Conservation (phyloP, 2,329 filamentous ascomycete genomes). For the Scopulariopsis brevicaulis region DNA sequence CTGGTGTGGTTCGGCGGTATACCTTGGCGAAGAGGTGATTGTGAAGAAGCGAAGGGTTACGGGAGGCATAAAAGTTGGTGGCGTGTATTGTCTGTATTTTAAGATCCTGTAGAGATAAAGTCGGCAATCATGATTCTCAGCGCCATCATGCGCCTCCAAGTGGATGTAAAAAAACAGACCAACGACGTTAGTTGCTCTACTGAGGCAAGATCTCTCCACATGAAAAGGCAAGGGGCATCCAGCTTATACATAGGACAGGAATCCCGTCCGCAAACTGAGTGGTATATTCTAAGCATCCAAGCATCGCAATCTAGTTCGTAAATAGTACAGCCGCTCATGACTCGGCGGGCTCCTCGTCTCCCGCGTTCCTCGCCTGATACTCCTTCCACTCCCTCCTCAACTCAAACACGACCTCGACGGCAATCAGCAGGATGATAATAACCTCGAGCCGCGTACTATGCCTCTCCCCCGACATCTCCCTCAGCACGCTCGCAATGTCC, state of each 20-base stretch:
- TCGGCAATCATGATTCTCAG: not conserved
- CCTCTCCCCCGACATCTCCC: slow-evolving; percentile 82
- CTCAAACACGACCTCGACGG: slow-evolving; percentile 85
- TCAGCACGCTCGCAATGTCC: slow-evolving; percentile 81
- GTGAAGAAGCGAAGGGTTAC: not conserved
- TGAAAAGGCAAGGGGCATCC: not conserved
- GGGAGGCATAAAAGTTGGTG: not conserved
- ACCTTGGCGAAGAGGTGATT: not conserved
- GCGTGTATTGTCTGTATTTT: not conserved
- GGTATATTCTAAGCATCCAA: not conserved
- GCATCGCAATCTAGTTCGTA: not conserved
- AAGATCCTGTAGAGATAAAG: not conserved
- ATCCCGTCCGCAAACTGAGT: not conserved
- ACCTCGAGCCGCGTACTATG: slow-evolving; percentile 82
- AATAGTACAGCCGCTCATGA: not conserved
- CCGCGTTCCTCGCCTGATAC: slow-evolving; percentile 17
- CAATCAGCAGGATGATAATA: slow-evolving; percentile 92
- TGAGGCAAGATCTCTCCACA: not conserved
- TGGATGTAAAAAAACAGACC: no score
- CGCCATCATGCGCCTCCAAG: not conserved
- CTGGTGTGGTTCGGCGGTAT: no score
- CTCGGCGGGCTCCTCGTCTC: not conserved
- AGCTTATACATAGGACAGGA: not conserved
- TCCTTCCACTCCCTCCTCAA: slow-evolving; percentile 52
- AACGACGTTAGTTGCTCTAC: no score